Evolutionary conservation across 768 basidiomycete genomes (phyloP).

Genomic region (Tremella fuciformis): DNA sequence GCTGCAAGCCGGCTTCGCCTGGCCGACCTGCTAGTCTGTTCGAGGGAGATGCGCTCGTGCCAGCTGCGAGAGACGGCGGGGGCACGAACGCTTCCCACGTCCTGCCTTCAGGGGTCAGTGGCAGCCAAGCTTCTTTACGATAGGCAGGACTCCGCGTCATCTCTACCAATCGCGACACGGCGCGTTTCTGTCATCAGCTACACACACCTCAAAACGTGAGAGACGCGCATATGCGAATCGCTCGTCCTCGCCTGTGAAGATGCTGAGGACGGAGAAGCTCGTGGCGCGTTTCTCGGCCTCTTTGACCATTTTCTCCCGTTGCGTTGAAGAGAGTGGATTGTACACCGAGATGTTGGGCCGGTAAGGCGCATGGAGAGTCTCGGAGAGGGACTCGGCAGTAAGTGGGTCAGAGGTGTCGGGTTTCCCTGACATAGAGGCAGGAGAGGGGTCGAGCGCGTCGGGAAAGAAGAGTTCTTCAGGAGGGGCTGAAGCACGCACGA

Average conservation of each 20-base stretch:
- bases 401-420: slow-evolving; percentile 40
- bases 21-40: not conserved
- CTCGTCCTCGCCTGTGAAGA: slow-evolving; percentile 62
- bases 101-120: slow-evolving; percentile 29
- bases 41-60: not conserved
- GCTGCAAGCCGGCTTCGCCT: not conserved
- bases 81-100: slow-evolving; percentile 40
- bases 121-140: slow-evolving; percentile 45
- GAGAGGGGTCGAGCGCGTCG: slow-evolving; percentile 52
- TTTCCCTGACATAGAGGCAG: slow-evolving; percentile 38
- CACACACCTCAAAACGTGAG: not conserved
- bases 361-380: slow-evolving; percentile 56
- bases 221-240: slow-evolving; percentile 58
- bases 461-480: slow-evolving; percentile 61
- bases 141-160: slow-evolving; percentile 55
- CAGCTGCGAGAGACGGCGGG: no score
- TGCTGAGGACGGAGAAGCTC: slow-evolving; percentile 58
- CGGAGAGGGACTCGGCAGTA: slow-evolving; percentile 58
- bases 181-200: slow-evolving; percentile 54
- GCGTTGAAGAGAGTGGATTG: slow-evolving; percentile 44
- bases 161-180: slow-evolving; percentile 61
- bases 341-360: slow-evolving; percentile 62
- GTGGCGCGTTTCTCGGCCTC: slow-evolving; percentile 33
- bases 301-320: slow-evolving; percentile 26
- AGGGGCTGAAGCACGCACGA: slow-evolving; percentile 36